phyloP scores from a whole-genome alignment of 2,329 filamentous ascomycete genomes.

The Trichoderma polysporum region DNA sequence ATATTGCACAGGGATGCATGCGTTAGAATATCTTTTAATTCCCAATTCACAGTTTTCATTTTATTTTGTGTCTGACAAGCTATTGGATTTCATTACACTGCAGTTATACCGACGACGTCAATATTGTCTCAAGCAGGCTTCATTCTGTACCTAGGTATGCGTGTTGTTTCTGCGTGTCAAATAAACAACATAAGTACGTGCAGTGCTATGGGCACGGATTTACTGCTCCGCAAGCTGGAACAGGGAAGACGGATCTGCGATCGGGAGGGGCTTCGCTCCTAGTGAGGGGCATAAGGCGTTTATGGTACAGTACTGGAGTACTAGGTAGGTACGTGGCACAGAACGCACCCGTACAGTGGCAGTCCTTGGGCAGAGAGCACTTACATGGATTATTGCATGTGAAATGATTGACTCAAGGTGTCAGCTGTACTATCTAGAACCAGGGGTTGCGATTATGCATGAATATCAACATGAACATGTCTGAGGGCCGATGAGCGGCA shows the following conservation, averaged over 20 bases:
- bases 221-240: neutral
- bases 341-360: neutral
- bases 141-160: neutral
- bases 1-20: neutral
- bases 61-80: neutral
- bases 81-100: neutral
- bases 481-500: neutral
- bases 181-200: no score
- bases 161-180: neutral
- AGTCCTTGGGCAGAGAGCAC: neutral
- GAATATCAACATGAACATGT: neutral
- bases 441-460: slow-evolving; percentile 3
- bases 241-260: neutral
- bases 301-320: no score
- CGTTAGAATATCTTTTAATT: neutral
- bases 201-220: neutral
- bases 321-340: no score
- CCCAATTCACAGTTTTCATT: no score
- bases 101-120: neutral
- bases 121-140: neutral
- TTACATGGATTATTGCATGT: no score
- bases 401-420: slow-evolving; percentile 7
- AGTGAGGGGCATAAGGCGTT: neutral
- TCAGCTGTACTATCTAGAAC: neutral
- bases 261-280: neutral